These are phyloP conservation scores for Camellia granthamiana DNA, from an alignment of 148 eudicot genomes.

Conservation along the genomic window DNA sequence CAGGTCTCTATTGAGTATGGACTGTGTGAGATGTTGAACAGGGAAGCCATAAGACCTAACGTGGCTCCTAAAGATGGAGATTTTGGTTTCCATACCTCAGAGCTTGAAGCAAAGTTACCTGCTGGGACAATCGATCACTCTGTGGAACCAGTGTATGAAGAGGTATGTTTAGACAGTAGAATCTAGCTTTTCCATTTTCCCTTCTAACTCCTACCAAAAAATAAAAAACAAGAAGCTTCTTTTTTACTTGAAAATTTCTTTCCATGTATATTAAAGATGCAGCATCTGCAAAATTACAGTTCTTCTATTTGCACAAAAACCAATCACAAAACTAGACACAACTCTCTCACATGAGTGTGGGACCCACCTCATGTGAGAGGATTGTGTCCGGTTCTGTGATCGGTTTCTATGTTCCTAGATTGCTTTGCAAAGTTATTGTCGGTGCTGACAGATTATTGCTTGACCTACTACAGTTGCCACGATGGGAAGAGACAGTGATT, in stretches of 20 bases:
- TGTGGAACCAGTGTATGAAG: constrained; percentile 50
- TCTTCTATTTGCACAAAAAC: too few species aligned
- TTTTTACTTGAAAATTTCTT: background rate
- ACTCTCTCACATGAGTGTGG: too few species aligned
- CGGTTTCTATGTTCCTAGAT: too few species aligned
- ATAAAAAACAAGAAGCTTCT: background rate
- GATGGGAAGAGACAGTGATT: constrained; percentile 67
- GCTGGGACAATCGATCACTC: constrained; percentile 65
- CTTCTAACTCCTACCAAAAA: background rate
- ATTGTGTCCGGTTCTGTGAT: too few species aligned
- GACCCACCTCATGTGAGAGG: too few species aligned
- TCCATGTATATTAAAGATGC: background rate
- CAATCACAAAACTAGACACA: too few species aligned
- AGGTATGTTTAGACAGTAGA: constrained; percentile 54
- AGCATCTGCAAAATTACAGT: background rate
- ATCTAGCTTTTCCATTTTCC: background rate
- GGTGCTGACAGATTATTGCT: constrained; percentile 18
- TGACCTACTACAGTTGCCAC: constrained; percentile 56
- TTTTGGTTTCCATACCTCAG: constrained; percentile 54
- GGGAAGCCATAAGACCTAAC: constrained; percentile 54
- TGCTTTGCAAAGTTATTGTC: background rate
- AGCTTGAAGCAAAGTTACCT: constrained; percentile 70
- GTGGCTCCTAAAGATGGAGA: constrained; percentile 74
- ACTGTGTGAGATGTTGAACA: constrained; percentile 81
- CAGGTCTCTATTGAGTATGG: constrained; percentile 91